These are phyloP conservation scores for Drechslerella coelobrocha DNA, from an alignment of 2,329 filamentous ascomycete genomes.

Conservation along the genomic window DNA sequence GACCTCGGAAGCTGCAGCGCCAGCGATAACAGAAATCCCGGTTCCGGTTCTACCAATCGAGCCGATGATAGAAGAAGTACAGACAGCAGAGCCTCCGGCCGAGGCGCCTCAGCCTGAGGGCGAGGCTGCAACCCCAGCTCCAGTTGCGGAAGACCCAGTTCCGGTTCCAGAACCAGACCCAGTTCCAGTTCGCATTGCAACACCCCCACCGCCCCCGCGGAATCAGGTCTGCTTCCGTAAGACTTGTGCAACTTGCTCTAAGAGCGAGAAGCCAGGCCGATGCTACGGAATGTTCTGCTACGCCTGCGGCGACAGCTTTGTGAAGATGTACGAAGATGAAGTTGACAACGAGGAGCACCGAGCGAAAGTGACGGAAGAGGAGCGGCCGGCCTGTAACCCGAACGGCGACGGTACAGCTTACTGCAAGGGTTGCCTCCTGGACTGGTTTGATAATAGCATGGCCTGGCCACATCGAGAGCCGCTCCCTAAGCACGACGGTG, in stretches of 20 bases:
- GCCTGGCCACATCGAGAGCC: constrained; percentile 40
- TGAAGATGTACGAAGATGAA: constrained; percentile 32
- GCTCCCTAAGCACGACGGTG: constrained; percentile 20
- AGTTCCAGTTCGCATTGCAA: background rate
- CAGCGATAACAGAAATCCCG: background rate
- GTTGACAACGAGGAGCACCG: constrained; percentile 25
- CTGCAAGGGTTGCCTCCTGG: constrained; percentile 35
- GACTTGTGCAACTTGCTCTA: constrained; percentile 18
- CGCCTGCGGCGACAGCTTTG: constrained; percentile 31
- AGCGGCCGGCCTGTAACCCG: constrained; percentile 32
- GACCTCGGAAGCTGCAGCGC: background rate
- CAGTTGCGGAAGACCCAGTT: constrained; percentile 5
- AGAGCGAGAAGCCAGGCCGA: background rate
- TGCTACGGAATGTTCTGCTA: constrained; percentile 16
- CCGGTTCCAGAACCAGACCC: constrained; percentile 3
- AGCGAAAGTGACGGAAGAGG: constrained; percentile 16
- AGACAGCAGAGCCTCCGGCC: background rate
- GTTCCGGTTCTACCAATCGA: constrained; percentile 4
- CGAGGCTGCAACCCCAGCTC: constrained; percentile 3
- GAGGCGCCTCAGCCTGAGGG: constrained; percentile 21
- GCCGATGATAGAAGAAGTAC: constrained; percentile 1
- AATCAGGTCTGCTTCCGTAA: constrained; percentile 17
- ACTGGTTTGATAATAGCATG: constrained; percentile 42
- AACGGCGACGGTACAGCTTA: constrained; percentile 25
- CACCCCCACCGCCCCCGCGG: constrained; percentile 1